Base-by-base conservation (phyloP, 2,329 filamentous ascomycete genomes). In the Diaporthe humulicola region DNA sequence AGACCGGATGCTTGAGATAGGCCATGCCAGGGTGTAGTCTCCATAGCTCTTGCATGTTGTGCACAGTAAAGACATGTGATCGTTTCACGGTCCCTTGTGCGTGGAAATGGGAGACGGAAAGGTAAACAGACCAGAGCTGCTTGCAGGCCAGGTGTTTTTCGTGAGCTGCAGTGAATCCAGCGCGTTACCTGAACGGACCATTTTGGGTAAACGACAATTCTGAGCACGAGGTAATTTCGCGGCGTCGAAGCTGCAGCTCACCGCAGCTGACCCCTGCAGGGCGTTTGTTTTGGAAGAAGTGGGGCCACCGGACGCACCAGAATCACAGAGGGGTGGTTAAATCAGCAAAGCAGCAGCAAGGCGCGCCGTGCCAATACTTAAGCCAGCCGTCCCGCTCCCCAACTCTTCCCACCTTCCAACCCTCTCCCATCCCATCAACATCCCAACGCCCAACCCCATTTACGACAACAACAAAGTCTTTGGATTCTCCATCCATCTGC, bases 361-460 rank as follows among this genome's bases (percentile, higher is more conserved):
- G n/a, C 30, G 19, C 9, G 7, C 19, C 1, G 4, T 50, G 1
- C 10, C 22, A 25, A 19, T 61, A 66, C 60, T 36, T 50, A 66
- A 66, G 5, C 42, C 60, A 84, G 84, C 85, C 86, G 85, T 82
- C 82, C 83, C 30, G 5, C 86, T 87, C 88, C 88, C 88, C 87
- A 83, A 86, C 38, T 38, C 42, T 83, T 82, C 81, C 82, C 81
- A 83, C 82, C 81, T 80, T 81, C 82, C 85, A 83, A 84, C 87
- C 45, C 85, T 85, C 85, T 86, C 84, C 85, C 82, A 84, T 83
- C 80, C 81, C 81, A 78, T 78, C 76, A 80, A 79, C 79, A 79
- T 80, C 76, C 77, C 81, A 83, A 70, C 74, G 42, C 60, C 81
- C 82, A 81, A 79, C 78, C 74, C 79, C 80, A 81, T 77, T 74